Evolutionary conservation across 352 stramenopile genomes (phyloP).

Genomic region (Phytophthora syringae): DNA sequence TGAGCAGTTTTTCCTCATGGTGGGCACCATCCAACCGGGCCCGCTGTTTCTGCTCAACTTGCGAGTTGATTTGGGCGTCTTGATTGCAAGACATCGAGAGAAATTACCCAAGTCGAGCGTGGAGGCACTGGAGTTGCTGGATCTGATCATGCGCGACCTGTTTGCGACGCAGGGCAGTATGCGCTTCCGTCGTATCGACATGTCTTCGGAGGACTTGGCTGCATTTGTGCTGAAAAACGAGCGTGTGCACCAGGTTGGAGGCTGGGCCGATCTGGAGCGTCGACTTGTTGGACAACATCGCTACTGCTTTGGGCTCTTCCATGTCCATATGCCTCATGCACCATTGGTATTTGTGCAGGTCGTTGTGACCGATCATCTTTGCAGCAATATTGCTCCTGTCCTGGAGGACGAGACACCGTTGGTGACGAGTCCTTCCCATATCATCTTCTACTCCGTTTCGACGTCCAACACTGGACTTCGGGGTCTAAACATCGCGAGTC

Average conservation of each 20-base stretch:
- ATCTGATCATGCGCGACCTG: constrained; percentile 84
- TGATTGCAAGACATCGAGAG: constrained; percentile 60
- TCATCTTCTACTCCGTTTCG: constrained; percentile 89
- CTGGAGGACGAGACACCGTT: constrained; percentile 57
- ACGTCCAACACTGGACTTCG: constrained; percentile 82
- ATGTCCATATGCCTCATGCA: constrained; percentile 74
- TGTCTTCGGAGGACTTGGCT: constrained; percentile 71
- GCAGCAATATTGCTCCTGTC: constrained; percentile 66
- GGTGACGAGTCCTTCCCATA: constrained; percentile 62
- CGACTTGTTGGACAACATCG: constrained; percentile 70
- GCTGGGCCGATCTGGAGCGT: constrained; percentile 69
- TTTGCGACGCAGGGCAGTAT: constrained; percentile 86
- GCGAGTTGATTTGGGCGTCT: constrained; percentile 61
- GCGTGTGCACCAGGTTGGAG: constrained; percentile 74
- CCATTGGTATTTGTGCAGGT: constrained; percentile 84
- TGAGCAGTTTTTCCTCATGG: constrained; percentile 82
- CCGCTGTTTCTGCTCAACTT: constrained; percentile 80
- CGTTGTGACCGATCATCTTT: constrained; percentile 73
- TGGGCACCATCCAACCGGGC: constrained; percentile 72
- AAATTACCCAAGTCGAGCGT: constrained; percentile 55
- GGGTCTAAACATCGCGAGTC: constrained; percentile 82
- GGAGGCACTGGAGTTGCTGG: constrained; percentile 76
- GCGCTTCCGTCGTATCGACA: constrained; percentile 80
- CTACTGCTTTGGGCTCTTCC: constrained; percentile 86
- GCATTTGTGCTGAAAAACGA: constrained; percentile 81